Conservation (phyloP, 768 basidiomycete species). For the Cubamyces lactineus region DNA sequence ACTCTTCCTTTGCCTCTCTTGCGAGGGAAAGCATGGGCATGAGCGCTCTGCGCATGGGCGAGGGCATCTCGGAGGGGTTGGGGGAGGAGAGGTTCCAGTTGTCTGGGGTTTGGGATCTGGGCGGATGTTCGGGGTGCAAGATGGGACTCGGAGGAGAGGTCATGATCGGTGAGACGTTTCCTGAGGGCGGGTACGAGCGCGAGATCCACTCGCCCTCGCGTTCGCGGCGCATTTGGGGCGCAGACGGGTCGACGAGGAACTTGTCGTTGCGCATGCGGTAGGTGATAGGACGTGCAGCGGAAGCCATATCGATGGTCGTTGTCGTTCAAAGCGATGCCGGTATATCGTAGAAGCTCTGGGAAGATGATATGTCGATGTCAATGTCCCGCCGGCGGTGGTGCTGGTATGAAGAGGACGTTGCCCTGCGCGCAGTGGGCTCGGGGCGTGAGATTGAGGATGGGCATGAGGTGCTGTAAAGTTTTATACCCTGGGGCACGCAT, state of each 20-base stretch:
- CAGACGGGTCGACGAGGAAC: constrained; percentile 17
- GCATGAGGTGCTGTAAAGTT: constrained; percentile 3
- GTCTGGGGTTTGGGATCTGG: constrained; percentile 18
- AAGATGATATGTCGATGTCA: background rate
- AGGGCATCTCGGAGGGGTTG: constrained; percentile 21
- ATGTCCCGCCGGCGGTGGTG: background rate
- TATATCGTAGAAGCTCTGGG: background rate
- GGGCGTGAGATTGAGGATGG: constrained; percentile 12
- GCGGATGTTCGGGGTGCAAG: constrained; percentile 19
- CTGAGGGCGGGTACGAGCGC: constrained; percentile 21
- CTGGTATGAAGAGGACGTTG: background rate
- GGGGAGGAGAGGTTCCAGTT: constrained; percentile 24
- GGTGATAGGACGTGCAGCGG: constrained; percentile 12
- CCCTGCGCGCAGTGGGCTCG: constrained; percentile 6
- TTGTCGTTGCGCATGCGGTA: constrained; percentile 21
- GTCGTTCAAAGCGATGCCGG: background rate
- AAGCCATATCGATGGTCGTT: constrained; percentile 6
- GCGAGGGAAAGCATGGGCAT: constrained; percentile 22
- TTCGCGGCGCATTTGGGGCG: constrained; percentile 9
- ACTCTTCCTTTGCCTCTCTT: constrained; percentile 18
- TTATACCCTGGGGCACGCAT: constrained; percentile 24
- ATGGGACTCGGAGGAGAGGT: constrained; percentile 17
- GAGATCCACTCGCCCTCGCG: constrained; percentile 19
- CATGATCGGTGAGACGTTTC: constrained; percentile 16
- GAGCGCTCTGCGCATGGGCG: constrained; percentile 18